A percentile compares a stretch with the other conserved stretches of the same genome.
Conservation (phyloP, 768 basidiomycete species). For the Agrocybe pediades region DNA sequence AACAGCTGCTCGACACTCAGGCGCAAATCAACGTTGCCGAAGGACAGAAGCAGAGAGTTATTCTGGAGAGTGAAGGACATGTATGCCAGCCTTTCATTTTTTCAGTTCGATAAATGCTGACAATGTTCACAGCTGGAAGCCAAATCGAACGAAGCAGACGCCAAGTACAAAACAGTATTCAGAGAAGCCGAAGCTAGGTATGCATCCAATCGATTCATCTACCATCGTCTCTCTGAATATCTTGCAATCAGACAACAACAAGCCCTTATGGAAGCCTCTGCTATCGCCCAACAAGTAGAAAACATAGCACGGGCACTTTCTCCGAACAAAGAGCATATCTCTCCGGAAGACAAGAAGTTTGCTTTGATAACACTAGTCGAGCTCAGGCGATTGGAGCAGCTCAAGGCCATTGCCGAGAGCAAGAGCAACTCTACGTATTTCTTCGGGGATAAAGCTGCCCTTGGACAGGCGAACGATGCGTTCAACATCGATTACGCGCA, state of each 20-base stretch:
- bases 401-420: slow-evolving; percentile 52
- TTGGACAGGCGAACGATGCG: slow-evolving; percentile 36
- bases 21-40: slow-evolving; percentile 62
- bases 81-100: slow-evolving; percentile 24
- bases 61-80: slow-evolving; percentile 56
- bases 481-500: slow-evolving; percentile 53
- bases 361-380: slow-evolving; percentile 48
- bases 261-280: slow-evolving; percentile 45
- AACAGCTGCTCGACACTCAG: slow-evolving; percentile 58
- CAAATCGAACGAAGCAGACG: slow-evolving; percentile 57
- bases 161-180: slow-evolving; percentile 48
- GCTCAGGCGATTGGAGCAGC: slow-evolving; percentile 51
- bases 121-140: slow-evolving; percentile 38
- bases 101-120: not conserved
- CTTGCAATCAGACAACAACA: slow-evolving; percentile 35
- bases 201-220: not conserved
- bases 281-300: slow-evolving; percentile 50
- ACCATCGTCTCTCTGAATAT: not conserved
- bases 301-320: slow-evolving; percentile 44
- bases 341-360: slow-evolving; percentile 34
- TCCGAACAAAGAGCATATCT: slow-evolving; percentile 24
- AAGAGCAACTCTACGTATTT: slow-evolving; percentile 58
- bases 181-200: slow-evolving; percentile 53
- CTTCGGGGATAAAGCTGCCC: slow-evolving; percentile 46
- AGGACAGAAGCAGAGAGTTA: slow-evolving; percentile 56